Evolutionary conservation across 306 rosid genomes (phyloP).

Genomic region (Vigna angularis): DNA sequence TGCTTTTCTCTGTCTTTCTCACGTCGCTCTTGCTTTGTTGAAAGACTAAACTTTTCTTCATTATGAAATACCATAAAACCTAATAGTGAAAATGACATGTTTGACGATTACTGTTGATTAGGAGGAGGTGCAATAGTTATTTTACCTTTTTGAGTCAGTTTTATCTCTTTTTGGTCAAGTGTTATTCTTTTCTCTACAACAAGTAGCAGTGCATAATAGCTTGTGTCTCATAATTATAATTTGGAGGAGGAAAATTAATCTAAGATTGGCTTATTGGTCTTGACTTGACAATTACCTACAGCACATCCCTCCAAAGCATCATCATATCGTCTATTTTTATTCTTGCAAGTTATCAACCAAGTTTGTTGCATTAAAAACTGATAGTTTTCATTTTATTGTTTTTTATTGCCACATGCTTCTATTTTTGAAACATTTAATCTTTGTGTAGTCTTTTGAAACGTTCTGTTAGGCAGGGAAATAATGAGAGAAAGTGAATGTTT

Average conservation of each 20-base stretch:
- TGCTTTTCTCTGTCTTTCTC: too few relatives aligned
- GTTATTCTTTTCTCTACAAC: background rate
- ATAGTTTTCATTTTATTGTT: background rate
- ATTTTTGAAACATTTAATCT: background rate
- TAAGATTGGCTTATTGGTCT: constrained; percentile 19
- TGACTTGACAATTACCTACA: constrained; percentile 14
- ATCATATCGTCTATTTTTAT: constrained; percentile 11
- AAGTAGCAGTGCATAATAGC: constrained; percentile 8
- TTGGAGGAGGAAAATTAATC: constrained; percentile 32
- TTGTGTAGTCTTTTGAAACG: constrained; percentile 3
- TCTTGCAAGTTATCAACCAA: background rate
- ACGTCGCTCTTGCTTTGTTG: too few relatives aligned
- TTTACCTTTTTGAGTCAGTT: constrained; percentile 8
- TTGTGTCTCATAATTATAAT: constrained; percentile 4
- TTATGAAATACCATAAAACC: too few relatives aligned
- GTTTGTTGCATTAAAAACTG: background rate
- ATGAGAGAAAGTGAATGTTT: too few relatives aligned
- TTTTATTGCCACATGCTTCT: background rate
- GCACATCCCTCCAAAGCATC: constrained; percentile 1
- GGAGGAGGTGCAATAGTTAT: constrained; percentile 19
- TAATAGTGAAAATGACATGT: background rate
- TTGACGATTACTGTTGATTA: constrained; percentile 17
- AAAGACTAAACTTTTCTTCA: too few relatives aligned
- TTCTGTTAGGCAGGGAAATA: background rate
- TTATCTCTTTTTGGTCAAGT: constrained; percentile 24